A percentile compares a stretch with the other conserved stretches of the same genome.
phyloP scores from a whole-genome alignment of 2,329 filamentous ascomycete species.

The Xylariaceae sp. region DNA sequence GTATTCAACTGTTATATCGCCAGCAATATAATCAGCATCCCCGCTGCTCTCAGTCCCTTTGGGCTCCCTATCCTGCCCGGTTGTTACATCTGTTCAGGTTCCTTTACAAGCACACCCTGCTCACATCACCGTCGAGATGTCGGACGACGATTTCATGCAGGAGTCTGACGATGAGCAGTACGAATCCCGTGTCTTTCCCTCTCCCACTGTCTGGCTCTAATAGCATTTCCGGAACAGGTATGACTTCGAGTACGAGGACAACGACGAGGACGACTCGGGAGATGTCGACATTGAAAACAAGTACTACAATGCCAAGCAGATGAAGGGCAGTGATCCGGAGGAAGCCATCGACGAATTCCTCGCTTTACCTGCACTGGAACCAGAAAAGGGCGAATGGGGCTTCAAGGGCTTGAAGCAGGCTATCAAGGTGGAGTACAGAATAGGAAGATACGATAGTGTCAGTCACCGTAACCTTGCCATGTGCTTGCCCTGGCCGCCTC shows the following conservation, averaged over 20 bases:
- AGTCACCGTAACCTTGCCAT: constrained; percentile 3
- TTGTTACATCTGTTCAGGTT: no score
- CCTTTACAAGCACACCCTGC: no score
- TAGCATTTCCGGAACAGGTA: constrained; percentile 48
- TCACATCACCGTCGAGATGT: constrained; percentile 54
- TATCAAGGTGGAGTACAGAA: constrained; percentile 92
- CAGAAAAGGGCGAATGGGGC: constrained; percentile 95
- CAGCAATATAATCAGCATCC: no score
- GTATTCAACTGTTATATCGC: no score
- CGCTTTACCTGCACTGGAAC: constrained; percentile 75
- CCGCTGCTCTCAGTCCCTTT: no score
- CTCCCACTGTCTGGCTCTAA: background rate
- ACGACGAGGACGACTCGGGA: constrained; percentile 79
- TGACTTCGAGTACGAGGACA: constrained; percentile 95
- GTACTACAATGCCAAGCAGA: constrained; percentile 99
- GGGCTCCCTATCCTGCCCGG: no score
- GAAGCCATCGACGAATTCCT: constrained; percentile 90
- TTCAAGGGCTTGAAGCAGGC: constrained; percentile 98
- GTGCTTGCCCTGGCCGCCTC: no score
- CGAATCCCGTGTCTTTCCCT: constrained; percentile 2
- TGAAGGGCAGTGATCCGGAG: constrained; percentile 80
- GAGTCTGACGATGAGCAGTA: constrained; percentile 85
- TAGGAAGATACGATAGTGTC: constrained; percentile 82
- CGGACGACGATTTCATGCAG: constrained; percentile 91
- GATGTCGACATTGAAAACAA: constrained; percentile 98